phyloP scores from a whole-genome alignment of 495 filamentous ascomycete species.

The Parathielavia appendiculata region DNA sequence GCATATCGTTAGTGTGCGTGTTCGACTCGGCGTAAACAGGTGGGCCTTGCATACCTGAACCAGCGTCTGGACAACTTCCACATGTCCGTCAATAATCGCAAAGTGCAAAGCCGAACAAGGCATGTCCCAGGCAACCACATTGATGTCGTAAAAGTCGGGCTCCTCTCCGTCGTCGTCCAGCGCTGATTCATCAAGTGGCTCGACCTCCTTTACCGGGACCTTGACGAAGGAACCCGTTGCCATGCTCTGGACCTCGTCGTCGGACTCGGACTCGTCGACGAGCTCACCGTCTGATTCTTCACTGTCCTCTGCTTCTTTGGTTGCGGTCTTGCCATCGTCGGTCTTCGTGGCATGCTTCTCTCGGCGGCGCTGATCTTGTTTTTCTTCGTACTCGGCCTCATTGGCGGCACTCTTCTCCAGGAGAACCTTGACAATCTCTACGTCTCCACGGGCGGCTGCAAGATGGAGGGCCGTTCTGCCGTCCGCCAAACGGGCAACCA shows the following conservation, averaged over 20 bases:
- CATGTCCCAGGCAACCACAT: slow-evolving; percentile 70
- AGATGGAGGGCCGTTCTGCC: slow-evolving; percentile 74
- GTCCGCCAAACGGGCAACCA: slow-evolving; percentile 68
- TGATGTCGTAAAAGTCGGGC: slow-evolving; percentile 73
- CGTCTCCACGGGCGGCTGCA: slow-evolving; percentile 61
- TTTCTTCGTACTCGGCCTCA: slow-evolving; percentile 59
- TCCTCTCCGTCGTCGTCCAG: slow-evolving; percentile 56
- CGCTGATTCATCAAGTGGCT: slow-evolving; percentile 28
- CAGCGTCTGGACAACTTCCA: slow-evolving; percentile 59
- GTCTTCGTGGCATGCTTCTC: slow-evolving; percentile 23
- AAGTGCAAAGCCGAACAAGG: slow-evolving; percentile 66
- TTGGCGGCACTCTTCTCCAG: slow-evolving; percentile 65
- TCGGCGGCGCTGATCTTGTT: slow-evolving; percentile 46
- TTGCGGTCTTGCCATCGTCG: slow-evolving; percentile 6
- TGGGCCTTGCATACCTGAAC: slow-evolving; percentile 42
- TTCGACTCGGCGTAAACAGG: not conserved
- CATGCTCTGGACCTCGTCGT: slow-evolving; percentile 43
- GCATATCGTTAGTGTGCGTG: not conserved
- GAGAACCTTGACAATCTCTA: slow-evolving; percentile 63
- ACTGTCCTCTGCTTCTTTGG: slow-evolving; percentile 18
- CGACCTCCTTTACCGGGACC: slow-evolving; percentile 41
- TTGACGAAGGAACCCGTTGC: slow-evolving; percentile 66
- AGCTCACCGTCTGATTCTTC: slow-evolving; percentile 38
- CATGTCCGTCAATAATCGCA: slow-evolving; percentile 67
- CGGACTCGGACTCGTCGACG: slow-evolving; percentile 38